Base-by-base conservation (phyloP, 75 land plant genomes). In the Cupressus sempervirens region DNA sequence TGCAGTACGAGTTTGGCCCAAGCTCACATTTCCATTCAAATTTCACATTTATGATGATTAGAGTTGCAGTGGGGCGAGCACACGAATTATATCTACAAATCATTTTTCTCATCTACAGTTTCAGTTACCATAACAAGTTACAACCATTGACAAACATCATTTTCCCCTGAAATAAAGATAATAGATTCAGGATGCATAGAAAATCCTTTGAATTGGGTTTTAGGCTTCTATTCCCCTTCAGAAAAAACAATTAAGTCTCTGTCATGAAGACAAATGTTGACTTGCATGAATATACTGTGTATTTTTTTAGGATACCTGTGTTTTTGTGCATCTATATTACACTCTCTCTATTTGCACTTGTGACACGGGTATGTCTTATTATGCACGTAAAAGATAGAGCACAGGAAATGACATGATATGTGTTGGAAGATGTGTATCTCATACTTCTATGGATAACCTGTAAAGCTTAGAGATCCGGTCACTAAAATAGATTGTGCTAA, bases 281-380 rank as follows among this genome's bases (percentile, higher is more conserved):
- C 52, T 45, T 10, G 11, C 26, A 15, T 43, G 18, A n/a, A 14
- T 38, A 29, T 34, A 30, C 40, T 46, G 84, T 83, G 34, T 15
- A 23, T 35, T 7, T 29, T 29, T 83, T 0, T 23, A 83, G 84
- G 43, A 30, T 38, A 0, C 12, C 6, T 81, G 84, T 91, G 36
- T 68, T 92, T 62, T 26, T 93, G 20, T 94, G 94, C 88, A 93
- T 92, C 87, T 90, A 87, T 82, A 89, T 87, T 83, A 94, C 95
- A n/a, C 88, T 94, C 83, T 94, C 95, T 34, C 90, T 91, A 2
- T 93, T 93, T 80, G 90, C 95, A 41, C 83, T 94, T 82, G 94
- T 94, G 8, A 89, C 94, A 53, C 95, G 92, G 87, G 95, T 92
- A 50, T 26, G n/a, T n/a, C n/a, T n/a, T n/a, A n/a, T n/a, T n/a